Evolutionary conservation across 2,329 filamentous ascomycete species (phyloP).

Genomic region (Monilinia fructicola): DNA sequence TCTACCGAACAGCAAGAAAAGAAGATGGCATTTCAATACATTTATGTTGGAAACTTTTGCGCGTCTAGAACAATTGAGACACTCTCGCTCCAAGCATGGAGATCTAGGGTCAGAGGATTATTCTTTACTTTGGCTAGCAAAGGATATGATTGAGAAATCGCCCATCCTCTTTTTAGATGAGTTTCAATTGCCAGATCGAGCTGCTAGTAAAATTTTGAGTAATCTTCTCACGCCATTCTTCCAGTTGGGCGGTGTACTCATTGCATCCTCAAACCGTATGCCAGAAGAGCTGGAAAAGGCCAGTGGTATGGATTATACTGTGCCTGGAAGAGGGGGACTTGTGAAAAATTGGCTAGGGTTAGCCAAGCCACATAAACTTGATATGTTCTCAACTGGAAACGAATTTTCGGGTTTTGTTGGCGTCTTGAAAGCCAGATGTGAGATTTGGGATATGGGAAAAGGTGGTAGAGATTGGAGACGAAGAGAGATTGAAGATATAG

Average conservation of each 20-base stretch:
- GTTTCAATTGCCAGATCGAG: conserved; percentile 78
- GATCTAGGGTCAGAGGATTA: conserved; percentile 30
- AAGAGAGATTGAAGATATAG: conserved; percentile 48
- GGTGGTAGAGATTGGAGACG: conserved; percentile 70
- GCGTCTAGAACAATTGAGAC: conserved; percentile 65
- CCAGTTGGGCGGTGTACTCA: conserved; percentile 74
- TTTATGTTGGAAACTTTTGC: conserved; percentile 81
- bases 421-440: conserved; percentile 72
- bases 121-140: conserved; percentile 66
- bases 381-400: conserved; percentile 55
- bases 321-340: conserved; percentile 53
- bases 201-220: conserved; percentile 74
- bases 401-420: conserved; percentile 77
- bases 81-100: conserved; percentile 27
- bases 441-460: conserved; percentile 77
- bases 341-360: conserved; percentile 51
- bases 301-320: conserved; percentile 64
- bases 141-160: conserved; percentile 71
- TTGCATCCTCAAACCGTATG: conserved; percentile 81
- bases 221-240: conserved; percentile 79
- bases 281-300: conserved; percentile 78
- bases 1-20: conserved; percentile 70
- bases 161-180: conserved; percentile 81
- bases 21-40: conserved; percentile 79
- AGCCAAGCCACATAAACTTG: conserved; percentile 38